Percentiles rank a stretch among this genome's conserved stretches.
phyloP scores from a whole-genome alignment of 352 stramenopile genomes.

The Globisporangium nodosum region DNA sequence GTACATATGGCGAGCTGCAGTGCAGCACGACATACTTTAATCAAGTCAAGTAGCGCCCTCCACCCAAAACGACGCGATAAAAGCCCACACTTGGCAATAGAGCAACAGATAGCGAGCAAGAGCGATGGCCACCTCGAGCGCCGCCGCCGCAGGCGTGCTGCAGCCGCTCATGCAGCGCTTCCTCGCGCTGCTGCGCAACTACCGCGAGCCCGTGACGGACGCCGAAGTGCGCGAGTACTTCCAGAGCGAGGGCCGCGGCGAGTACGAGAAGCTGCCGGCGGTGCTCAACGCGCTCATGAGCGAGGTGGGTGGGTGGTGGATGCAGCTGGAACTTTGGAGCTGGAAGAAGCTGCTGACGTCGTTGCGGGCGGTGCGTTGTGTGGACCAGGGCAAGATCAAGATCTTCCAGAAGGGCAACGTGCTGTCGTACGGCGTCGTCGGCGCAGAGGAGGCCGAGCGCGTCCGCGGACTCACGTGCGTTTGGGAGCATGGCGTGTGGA shows the following conservation, averaged over 20 bases:
- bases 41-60: not conserved
- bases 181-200: conserved; percentile 73
- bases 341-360: not conserved
- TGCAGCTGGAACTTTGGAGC: not conserved
- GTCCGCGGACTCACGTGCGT: conserved; percentile 80
- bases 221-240: conserved; percentile 81
- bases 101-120: not conserved
- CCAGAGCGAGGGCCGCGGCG: conserved; percentile 41
- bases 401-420: conserved; percentile 86
- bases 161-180: conserved; percentile 57
- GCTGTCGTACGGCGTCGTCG: conserved; percentile 79
- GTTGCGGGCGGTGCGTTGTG: not conserved
- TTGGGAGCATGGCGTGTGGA: too few species aligned
- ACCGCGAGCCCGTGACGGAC: conserved; percentile 73
- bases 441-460: conserved; percentile 79
- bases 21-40: not conserved
- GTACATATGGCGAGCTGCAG: not conserved
- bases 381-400: conserved; percentile 69
- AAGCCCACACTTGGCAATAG: not conserved
- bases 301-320: conserved; percentile 30
- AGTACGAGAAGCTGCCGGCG: conserved; percentile 78
- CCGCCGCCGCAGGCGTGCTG: conserved; percentile 17
- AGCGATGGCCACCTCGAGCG: conserved; percentile 23
- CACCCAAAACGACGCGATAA: not conserved
- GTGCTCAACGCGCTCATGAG: conserved; percentile 83